Evolutionary conservation across 805 yeast species (phyloP).

Genomic region (Metschnikowia drakensbergensis): DNA sequence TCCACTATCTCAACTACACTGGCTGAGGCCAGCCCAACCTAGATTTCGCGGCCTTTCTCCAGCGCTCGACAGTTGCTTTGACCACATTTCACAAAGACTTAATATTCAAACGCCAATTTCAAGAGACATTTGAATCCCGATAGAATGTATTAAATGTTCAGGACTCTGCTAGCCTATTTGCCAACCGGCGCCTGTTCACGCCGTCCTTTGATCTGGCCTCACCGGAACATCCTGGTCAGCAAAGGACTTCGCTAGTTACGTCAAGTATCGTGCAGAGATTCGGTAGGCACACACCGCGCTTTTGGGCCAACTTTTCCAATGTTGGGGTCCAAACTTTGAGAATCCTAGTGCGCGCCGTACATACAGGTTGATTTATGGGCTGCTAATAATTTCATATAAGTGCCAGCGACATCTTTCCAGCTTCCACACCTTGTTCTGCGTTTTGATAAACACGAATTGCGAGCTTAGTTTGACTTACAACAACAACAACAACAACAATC

Average conservation of each 20-base stretch:
- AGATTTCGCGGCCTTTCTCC: background rate
- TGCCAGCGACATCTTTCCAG: constrained; percentile 2
- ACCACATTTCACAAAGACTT: no score
- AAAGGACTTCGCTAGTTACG: constrained; percentile 9
- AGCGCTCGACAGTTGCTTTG: background rate
- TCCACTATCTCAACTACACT: background rate
- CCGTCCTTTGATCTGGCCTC: no score
- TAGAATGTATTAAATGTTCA: no score
- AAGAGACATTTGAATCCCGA: no score
- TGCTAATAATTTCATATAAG: constrained; percentile 13
- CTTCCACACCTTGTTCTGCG: constrained; percentile 2
- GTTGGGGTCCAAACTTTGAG: constrained; percentile 17
- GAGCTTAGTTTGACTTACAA: background rate
- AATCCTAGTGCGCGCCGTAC: constrained; percentile 6
- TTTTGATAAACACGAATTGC: constrained; percentile 1
- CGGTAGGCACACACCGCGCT: constrained; percentile 14
- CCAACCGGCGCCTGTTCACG: background rate
- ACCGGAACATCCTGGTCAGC: background rate
- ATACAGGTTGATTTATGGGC: constrained; percentile 8
- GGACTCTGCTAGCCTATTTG: background rate
- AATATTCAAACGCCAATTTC: no score
- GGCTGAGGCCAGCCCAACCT: background rate
- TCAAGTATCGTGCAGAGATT: constrained; percentile 17
- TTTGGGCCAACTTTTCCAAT: constrained; percentile 20
- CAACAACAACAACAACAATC: constrained; percentile 15